Percentiles rank a stretch among this genome's conserved stretches.
Conservation (phyloP, 257 asterid species). For the Scutellaria minor region DNA sequence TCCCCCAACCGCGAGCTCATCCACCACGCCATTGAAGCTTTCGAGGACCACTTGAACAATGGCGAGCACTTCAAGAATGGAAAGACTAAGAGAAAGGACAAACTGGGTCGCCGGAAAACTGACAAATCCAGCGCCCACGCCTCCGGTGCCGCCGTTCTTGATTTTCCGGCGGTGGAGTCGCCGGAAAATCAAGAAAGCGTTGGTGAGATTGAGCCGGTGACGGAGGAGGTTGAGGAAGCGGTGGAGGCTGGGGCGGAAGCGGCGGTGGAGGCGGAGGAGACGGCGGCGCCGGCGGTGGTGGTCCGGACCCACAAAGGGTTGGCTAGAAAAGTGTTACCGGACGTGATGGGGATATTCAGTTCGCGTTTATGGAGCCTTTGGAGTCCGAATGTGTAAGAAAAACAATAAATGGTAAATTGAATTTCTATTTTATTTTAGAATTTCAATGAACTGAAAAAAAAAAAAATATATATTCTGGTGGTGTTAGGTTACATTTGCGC, state of each 20-base stretch:
- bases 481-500: conserved; percentile 16
- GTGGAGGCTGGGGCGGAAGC: not conserved
- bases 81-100: conserved; percentile 51
- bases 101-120: conserved; percentile 41
- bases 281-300: conserved; percentile 43
- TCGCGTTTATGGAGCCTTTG: conserved; percentile 92
- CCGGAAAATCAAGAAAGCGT: conserved; percentile 27
- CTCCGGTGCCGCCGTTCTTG: conserved; percentile 9
- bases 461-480: no score
- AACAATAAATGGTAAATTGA: not conserved
- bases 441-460: conserved; percentile 21
- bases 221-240: conserved; percentile 10
- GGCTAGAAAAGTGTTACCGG: conserved; percentile 87
- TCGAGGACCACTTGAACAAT: conserved; percentile 63
- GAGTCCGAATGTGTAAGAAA: conserved; percentile 72
- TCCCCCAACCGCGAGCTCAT: conserved; percentile 80
- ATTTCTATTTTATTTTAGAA: conserved; percentile 29
- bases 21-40: conserved; percentile 77
- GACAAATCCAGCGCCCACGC: not conserved
- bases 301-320: conserved; percentile 61
- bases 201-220: not conserved
- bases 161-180: conserved; percentile 6
- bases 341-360: conserved; percentile 75
- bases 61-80: conserved; percentile 39
- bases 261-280: not conserved